Evolutionary conservation across 2,329 filamentous ascomycete species (phyloP), one percentile per base, ranked within the genome.

Genomic region (Curvularia eragrostidis): DNA sequence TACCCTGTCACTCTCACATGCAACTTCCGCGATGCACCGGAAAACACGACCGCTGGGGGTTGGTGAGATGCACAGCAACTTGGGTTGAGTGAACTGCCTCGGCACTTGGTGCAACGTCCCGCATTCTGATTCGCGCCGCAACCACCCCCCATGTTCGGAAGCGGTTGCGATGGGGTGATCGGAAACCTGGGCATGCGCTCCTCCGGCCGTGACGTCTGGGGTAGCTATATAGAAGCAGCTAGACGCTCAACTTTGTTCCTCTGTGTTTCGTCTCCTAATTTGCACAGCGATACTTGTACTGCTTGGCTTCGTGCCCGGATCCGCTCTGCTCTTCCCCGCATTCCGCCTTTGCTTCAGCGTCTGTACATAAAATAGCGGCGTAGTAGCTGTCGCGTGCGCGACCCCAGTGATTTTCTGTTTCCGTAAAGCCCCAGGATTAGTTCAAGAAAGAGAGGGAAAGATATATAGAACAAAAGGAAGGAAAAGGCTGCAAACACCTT

Each of bases 221-320:
- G 21, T 42, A n/a, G n/a, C n/a, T n/a, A 42, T 42, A 42, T 42
- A 42, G 39, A 42, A 42, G 39, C 18, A 24, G 39, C 39, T 42
- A 42, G 39, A 9, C 13, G 12, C 21, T 42, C 13, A 7, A n/a
- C 34, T n/a, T 38, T 38, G 34, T 38, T 18, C 18, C 39, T 13
- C 38, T 23, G 39, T 21, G 36, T 18, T 18, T 39, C 38, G 19
- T 41, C 19, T 13, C 38, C 5, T 26, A 21, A 42, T 42, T 15
- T 42, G 39, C 39, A 42, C 13, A 42, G 6, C 15, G 19, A n/a
- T 9, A 26, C 21, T 24, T 42, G 21, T 36, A 7, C 34, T 36
- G 5, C 39, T 42, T 42, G 39, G 7, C 19, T 41, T 41, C 8
- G 18, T 12, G 39, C 8, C 18, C 21, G 39, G 12, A 19, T 24